A percentile compares a stretch with the other conserved stretches of the same genome.
These are phyloP conservation scores for Vanderwaltozyma verrucispora DNA, from an alignment of 805 yeast genomes.

Conservation along the genomic window DNA sequence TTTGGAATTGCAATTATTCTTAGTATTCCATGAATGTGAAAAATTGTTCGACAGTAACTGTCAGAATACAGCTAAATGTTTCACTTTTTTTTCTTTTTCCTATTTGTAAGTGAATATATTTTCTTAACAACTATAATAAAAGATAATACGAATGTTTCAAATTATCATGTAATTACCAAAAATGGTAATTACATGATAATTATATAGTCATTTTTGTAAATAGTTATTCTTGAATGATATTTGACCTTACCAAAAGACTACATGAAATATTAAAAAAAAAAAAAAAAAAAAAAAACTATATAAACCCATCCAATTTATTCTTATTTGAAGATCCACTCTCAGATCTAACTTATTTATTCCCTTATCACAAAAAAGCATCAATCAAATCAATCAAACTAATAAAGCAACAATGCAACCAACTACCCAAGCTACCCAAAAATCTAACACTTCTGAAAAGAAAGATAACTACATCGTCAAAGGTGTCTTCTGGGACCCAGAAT, in stretches of 20 bases:
- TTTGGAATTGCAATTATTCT: no score
- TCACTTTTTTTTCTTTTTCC: no score
- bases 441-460: conserved; percentile 17
- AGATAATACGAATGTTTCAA: neutral
- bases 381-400: neutral
- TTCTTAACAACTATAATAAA: neutral
- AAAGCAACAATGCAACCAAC: conserved; percentile 20
- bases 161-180: neutral
- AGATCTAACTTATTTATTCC: neutral
- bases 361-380: conserved; percentile 2
- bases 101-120: no score
- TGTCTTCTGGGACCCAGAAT: conserved; percentile 15
- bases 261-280: neutral
- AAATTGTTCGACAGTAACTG: no score
- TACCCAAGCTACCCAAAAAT: conserved; percentile 19
- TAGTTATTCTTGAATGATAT: no score
- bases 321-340: neutral
- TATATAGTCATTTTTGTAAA: no score
- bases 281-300: neutral
- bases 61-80: no score
- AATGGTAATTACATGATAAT: no score
- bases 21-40: no score
- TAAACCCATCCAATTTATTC: neutral
- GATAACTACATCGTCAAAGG: conserved; percentile 19
- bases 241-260: no score